These are phyloP conservation scores for Penicillium sp. DNA, from an alignment of 2,329 filamentous ascomycete genomes.

Conservation along the genomic window DNA sequence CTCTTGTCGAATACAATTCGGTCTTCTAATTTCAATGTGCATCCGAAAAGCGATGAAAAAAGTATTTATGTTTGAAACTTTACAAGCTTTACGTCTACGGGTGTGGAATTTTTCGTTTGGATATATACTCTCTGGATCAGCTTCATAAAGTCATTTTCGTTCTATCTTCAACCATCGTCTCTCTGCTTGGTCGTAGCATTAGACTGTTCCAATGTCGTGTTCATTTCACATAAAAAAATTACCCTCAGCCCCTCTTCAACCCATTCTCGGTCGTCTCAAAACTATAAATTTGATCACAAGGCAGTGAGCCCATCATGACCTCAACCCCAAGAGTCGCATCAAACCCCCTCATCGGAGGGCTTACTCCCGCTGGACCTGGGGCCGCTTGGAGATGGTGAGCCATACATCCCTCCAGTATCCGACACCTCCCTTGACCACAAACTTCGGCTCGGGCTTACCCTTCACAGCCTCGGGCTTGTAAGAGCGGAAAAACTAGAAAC, in stretches of 20 bases:
- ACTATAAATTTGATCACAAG: background rate
- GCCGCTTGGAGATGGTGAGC: constrained; percentile 37
- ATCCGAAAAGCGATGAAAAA: constrained; percentile 3
- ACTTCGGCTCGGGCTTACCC: constrained; percentile 34
- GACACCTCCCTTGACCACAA: constrained; percentile 40
- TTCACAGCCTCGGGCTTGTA: constrained; percentile 29
- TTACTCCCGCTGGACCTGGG: constrained; percentile 19
- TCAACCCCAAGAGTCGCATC: background rate
- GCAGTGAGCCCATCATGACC: too few species aligned
- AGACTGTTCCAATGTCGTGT: background rate
- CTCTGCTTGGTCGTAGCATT: background rate
- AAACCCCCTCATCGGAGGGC: background rate
- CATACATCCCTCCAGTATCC: constrained; percentile 40
- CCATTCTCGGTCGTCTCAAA: background rate
- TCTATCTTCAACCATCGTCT: background rate
- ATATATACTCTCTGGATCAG: constrained; percentile 13
- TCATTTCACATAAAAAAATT: background rate
- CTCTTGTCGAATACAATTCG: constrained; percentile 8
- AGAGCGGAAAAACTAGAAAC: constrained; percentile 36
- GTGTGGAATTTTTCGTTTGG: constrained; percentile 7
- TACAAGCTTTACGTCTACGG: constrained; percentile 9
- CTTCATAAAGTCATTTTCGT: constrained; percentile 5
- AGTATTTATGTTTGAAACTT: constrained; percentile 10
- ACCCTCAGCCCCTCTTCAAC: too few species aligned
- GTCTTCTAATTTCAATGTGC: constrained; percentile 2